A percentile compares a stretch with the other conserved stretches of the same genome.
Conservation (phyloP, 1,139 yeast genomes). For the Hemisphaericaspora subhashii region DNA sequence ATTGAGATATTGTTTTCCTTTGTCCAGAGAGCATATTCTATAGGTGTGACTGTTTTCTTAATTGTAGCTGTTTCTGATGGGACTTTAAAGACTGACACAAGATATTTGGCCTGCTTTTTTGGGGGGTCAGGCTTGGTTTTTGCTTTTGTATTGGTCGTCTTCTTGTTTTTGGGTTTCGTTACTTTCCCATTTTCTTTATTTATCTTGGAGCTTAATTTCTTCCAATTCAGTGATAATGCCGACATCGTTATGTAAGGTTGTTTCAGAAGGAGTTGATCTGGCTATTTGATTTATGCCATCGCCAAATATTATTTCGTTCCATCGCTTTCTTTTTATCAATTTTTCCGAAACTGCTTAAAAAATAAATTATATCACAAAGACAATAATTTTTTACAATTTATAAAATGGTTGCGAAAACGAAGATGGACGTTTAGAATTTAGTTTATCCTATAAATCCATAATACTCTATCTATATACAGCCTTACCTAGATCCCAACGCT, state of each 20-base stretch:
- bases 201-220: slow-evolving; percentile 28
- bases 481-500: slow-evolving; percentile 6
- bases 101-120: neutral
- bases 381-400: too few relatives aligned
- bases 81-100: neutral
- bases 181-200: slow-evolving; percentile 10
- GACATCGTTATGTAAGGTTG: too few relatives aligned
- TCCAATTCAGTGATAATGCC: slow-evolving; percentile 36
- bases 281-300: neutral
- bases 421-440: too few relatives aligned
- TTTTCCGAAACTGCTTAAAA: neutral
- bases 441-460: neutral
- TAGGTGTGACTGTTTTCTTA: slow-evolving; percentile 14
- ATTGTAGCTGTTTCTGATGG: neutral
- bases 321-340: neutral
- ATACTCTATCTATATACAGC: neutral
- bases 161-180: slow-evolving; percentile 4
- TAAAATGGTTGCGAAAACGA: too few relatives aligned
- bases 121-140: slow-evolving; percentile 2
- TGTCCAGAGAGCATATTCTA: slow-evolving; percentile 32
- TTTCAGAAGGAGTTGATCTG: neutral
- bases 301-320: neutral
- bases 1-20: slow-evolving; percentile 25
- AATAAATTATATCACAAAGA: too few relatives aligned
- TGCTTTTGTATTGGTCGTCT: slow-evolving; percentile 4